Conservation (phyloP, 2,329 filamentous ascomycete species). For the Monosporascus ibericus region DNA sequence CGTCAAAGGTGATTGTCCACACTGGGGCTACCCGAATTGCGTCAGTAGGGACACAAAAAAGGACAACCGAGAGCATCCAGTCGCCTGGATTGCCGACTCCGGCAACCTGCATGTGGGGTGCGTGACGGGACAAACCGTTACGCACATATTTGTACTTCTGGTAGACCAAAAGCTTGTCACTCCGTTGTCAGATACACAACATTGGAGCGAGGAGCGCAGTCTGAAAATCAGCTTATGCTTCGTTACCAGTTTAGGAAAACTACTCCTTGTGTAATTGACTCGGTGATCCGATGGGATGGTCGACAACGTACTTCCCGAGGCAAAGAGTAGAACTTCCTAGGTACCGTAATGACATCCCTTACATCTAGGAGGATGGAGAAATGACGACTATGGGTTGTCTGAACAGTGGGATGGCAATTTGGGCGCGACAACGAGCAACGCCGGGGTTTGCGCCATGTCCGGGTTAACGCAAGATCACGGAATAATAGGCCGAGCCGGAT, state of each 20-base stretch:
- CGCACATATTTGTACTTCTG: constrained; percentile 4
- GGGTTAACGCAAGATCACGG: too few species aligned
- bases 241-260: neutral
- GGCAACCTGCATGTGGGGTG: constrained; percentile 20
- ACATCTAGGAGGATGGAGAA: neutral
- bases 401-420: neutral
- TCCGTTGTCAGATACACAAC: constrained; percentile 7
- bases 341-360: neutral
- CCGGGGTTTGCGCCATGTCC: neutral
- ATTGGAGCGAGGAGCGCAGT: constrained; percentile 3
- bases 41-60: constrained; percentile 14
- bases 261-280: neutral
- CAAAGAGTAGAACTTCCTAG: neutral
- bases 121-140: constrained; percentile 13
- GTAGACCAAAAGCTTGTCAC: constrained; percentile 8
- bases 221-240: neutral
- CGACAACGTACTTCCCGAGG: neutral
- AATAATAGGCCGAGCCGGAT: neutral
- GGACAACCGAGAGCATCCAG: constrained; percentile 11
- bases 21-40: constrained; percentile 6
- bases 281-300: neutral
- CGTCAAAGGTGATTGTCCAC: neutral
- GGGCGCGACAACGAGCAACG: neutral
- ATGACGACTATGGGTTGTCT: neutral
- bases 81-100: constrained; percentile 16